A percentile compares a stretch with the other conserved stretches of the same genome.
phyloP scores from a whole-genome alignment of 805 yeast genomes.

The Kazachstania kunashirensis region DNA sequence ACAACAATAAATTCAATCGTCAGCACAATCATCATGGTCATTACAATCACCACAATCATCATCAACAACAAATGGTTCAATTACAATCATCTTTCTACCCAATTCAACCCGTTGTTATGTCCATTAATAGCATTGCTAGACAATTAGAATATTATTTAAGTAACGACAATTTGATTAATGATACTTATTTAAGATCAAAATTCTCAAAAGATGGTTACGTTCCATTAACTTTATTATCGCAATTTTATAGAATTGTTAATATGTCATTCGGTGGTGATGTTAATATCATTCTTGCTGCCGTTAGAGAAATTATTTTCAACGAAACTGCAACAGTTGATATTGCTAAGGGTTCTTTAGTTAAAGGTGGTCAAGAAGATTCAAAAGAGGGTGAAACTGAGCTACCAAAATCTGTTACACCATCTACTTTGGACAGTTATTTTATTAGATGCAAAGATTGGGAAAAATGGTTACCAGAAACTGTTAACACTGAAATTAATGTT shows the following conservation, averaged over 20 bases:
- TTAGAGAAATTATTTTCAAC: slow-evolving; percentile 27
- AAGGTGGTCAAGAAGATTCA: slow-evolving; percentile 6
- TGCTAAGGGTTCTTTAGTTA: slow-evolving; percentile 14
- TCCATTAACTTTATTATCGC: slow-evolving; percentile 22
- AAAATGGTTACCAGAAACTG: slow-evolving; percentile 14
- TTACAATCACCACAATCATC: slow-evolving; percentile 6
- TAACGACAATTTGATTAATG: slow-evolving; percentile 77
- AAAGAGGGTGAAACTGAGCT: slow-evolving; percentile 4
- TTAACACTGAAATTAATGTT: slow-evolving; percentile 14
- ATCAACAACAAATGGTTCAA: slow-evolving; percentile 19
- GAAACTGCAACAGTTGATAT: slow-evolving; percentile 24
- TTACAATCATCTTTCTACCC: slow-evolving; percentile 13
- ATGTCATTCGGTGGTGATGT: slow-evolving; percentile 39
- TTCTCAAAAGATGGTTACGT: slow-evolving; percentile 35
- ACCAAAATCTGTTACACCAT: slow-evolving; percentile 1
- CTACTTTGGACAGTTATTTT: slow-evolving; percentile 18
- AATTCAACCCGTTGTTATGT: slow-evolving; percentile 20
- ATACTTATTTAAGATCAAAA: slow-evolving; percentile 68
- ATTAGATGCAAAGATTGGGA: slow-evolving; percentile 26
- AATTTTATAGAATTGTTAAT: slow-evolving; percentile 34
- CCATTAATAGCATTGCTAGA: slow-evolving; percentile 27
- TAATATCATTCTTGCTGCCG: slow-evolving; percentile 22
- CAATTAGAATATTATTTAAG: slow-evolving; percentile 91
- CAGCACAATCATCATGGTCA: slow-evolving; percentile 4
- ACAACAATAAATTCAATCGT: slow-evolving; percentile 7